These are phyloP conservation scores for Schoenoplectus tabernaemontani DNA, from an alignment of 202 grass and related monocot genomes.

Conservation along the genomic window DNA sequence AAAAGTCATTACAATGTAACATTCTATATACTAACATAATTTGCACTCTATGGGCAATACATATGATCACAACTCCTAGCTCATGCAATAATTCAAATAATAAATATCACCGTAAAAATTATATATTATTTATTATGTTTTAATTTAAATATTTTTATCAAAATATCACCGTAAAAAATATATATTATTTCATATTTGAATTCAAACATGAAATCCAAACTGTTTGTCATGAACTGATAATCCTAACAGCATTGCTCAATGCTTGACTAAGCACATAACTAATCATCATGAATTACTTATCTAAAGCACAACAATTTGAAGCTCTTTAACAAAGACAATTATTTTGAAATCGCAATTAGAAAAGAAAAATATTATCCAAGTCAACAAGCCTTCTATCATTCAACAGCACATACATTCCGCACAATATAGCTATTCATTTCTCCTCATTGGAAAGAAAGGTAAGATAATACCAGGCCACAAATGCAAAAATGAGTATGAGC, in stretches of 20 bases:
- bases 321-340: conserved; percentile 12
- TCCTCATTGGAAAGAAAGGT: conserved; percentile 38
- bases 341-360: not conserved
- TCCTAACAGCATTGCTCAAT: not conserved
- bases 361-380: not conserved
- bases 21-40: no score
- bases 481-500: conserved; percentile 50
- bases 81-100: no score
- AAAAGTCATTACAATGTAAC: no score
- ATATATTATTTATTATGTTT: no score
- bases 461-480: conserved; percentile 79
- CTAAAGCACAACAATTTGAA: not conserved
- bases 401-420: not conserved
- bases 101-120: no score
- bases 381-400: conserved; percentile 16
- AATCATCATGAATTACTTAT: not conserved
- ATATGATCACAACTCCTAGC: no score
- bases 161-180: no score
- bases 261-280: not conserved
- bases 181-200: not conserved
- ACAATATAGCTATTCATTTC: conserved; percentile 4
- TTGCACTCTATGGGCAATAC: no score
- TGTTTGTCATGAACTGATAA: not conserved
- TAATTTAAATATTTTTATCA: no score
- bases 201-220: not conserved